A percentile compares a stretch with the other conserved stretches of the same genome.
Conservation (phyloP, 352 stramenopile genomes). For the Pythium insidiosum region DNA sequence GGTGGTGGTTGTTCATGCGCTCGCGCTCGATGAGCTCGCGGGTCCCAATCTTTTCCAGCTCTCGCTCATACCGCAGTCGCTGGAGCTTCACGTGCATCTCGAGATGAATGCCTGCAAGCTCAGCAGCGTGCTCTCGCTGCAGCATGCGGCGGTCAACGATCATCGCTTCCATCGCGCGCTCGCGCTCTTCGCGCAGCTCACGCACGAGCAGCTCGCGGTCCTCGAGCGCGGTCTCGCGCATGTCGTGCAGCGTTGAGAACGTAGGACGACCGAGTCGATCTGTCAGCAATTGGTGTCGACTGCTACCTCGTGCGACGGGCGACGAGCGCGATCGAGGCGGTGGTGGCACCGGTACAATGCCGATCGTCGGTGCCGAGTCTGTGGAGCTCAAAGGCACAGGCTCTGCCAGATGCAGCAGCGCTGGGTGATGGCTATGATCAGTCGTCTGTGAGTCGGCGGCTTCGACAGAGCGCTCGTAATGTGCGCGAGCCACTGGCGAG, state of each 20-base stretch:
- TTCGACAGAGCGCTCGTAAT: no score
- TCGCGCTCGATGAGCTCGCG: slow-evolving; percentile 40
- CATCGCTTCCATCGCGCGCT: slow-evolving; percentile 49
- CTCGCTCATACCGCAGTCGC: slow-evolving; percentile 44
- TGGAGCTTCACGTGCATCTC: slow-evolving; percentile 68
- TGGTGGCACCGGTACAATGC: slow-evolving; percentile 1
- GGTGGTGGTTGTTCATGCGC: slow-evolving; percentile 23
- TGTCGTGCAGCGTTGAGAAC: slow-evolving; percentile 28
- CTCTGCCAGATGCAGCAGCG: slow-evolving; percentile 1
- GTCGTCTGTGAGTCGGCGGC: no score
- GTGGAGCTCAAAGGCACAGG: no score
- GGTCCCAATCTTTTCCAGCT: slow-evolving; percentile 33
- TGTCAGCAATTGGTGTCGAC: slow-evolving; percentile 44
- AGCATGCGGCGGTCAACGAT: slow-evolving; percentile 65
- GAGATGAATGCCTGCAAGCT: slow-evolving; percentile 47
- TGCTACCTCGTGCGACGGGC: slow-evolving; percentile 13
- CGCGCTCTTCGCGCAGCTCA: slow-evolving; percentile 51
- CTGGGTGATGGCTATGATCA: no score
- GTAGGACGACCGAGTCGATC: slow-evolving; percentile 32
- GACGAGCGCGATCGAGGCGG: slow-evolving; percentile 1
- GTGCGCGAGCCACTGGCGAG: no score
- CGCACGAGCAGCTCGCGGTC: slow-evolving; percentile 38
- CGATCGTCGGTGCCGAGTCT: no score
- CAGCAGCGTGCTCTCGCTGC: slow-evolving; percentile 47
- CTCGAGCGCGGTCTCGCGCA: slow-evolving; percentile 13